phyloP scores from a whole-genome alignment of 768 basidiomycete species.

The Tylopilus plumbeoviolaceoides region DNA sequence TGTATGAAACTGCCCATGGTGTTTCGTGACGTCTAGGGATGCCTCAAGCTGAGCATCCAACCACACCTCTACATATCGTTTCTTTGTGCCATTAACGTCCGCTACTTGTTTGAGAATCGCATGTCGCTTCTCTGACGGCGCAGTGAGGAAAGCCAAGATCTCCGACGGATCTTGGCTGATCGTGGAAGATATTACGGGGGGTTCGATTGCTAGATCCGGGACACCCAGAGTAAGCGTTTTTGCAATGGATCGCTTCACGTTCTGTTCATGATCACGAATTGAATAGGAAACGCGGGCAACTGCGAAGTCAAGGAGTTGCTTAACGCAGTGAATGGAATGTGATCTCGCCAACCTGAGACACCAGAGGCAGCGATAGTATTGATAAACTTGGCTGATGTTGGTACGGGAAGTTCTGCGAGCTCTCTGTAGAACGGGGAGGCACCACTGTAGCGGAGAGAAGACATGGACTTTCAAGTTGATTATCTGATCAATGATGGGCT shows the following conservation, averaged over 20 bases:
- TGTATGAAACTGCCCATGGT: constrained; percentile 56
- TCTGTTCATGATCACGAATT: constrained; percentile 47
- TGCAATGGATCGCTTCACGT: constrained; percentile 42
- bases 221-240: constrained; percentile 35
- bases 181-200: constrained; percentile 9
- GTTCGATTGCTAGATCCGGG: constrained; percentile 10
- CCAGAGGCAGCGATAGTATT: constrained; percentile 5
- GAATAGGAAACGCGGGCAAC: constrained; percentile 45
- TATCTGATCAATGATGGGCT: background rate
- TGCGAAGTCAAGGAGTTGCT: constrained; percentile 5
- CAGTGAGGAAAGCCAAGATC: constrained; percentile 38
- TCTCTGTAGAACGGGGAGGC: constrained; percentile 29
- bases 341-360: constrained; percentile 13
- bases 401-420: constrained; percentile 39
- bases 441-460: constrained; percentile 19
- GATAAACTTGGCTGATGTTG: constrained; percentile 35
- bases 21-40: constrained; percentile 52
- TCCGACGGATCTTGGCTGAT: constrained; percentile 28
- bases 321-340: background rate
- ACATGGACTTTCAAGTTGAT: constrained; percentile 6
- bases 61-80: constrained; percentile 62
- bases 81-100: constrained; percentile 29
- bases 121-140: constrained; percentile 38
- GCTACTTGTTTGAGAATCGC: constrained; percentile 44
- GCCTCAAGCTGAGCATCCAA: constrained; percentile 38